Base-by-base conservation (phyloP, 2,329 filamentous ascomycete species). In the Chrysoporthe austroafricana region DNA sequence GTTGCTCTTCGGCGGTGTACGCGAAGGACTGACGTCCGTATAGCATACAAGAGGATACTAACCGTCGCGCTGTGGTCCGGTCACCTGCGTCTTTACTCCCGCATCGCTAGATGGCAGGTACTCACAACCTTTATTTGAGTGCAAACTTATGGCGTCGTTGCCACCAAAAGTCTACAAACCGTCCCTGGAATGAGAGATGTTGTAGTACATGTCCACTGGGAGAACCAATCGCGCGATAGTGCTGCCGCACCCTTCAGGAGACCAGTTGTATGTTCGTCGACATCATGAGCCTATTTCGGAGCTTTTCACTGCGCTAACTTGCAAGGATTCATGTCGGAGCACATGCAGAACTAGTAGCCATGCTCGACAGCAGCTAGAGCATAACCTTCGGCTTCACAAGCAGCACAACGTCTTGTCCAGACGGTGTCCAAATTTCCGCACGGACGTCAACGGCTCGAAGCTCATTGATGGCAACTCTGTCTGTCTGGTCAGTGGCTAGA, bases 331-430 rank as follows among this genome's bases (percentile, higher is more conserved):
- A 50, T 54, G 13, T 21, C 11, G 18, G 18, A n/a, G 3, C 13
- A 62, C 59, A 18, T 36, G 50, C 59, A 69, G 43, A 65, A 69
- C 52, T 69, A 61, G 21, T 56, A 62, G 36, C 65, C 65, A 21
- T 65, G 52, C 46, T 69, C 68, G 1, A 68, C 46, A 16, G 58
- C 65, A 2, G 65, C 68, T 42, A 67, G 58, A 43, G 44, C 54
- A 58, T 62, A 69, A 2, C 62, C 65, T 21, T 69, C 59, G 5
- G 36, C 18, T 26, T 62, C 56, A 50, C 67, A 66, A 36, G 63
- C 59, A 36, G 26, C 44, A 1, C 61, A 59, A 36, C 63, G 66
- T 4, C 34, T 52, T 18, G 67, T 57, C 7, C 34, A 59, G 59
- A 50, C 59, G 18, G 18, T 9, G 18, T 66, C 52, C 42, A 64